Evolutionary conservation across 108 stramenopile species (phyloP), one percentile per base, ranked within the genome.

Genomic region (Discostella pseudostelligera): DNA sequence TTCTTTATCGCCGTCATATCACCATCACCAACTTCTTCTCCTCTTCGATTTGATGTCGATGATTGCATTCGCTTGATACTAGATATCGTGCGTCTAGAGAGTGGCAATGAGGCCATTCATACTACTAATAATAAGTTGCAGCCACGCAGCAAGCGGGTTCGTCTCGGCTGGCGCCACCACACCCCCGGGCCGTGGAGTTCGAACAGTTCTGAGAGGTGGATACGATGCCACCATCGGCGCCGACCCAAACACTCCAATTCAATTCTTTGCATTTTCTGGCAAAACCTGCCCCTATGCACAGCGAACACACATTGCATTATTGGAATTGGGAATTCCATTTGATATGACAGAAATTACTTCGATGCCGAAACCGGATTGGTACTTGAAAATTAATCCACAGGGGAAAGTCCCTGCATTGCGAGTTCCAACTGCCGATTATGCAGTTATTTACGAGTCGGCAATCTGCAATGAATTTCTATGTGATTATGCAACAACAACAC

Each of bases 381-480:
- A 59, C 35, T 40, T 78, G 0, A 71, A 73, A 36, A 81, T 81
- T 32, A 81, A 81, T 54, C 80, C 80, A 28, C 46, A 76, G 39
- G 80, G 80, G 42, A 77, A 78, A 59, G 80, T 81, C 8, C 80
- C 80, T 21, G 80, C 80, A 44, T 57, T 63, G 14, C 45, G 66
- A 81, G 56, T 65, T 19, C 71, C 54, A 50, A 55, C 60, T 32
- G 43, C 51, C 17, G 70, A 76, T 32, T 65, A 69, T 26, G 40
- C 69, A 20, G 68, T 76, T 1, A 60, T 76, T 60, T 76, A 81
- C 39, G 80, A 81, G 56, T 76, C 74, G 22, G 74, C 74, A 2
- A 81, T 81, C 21, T 81, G 80, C 60, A 70, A 81, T 55, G 80
- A 81, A 35, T 81, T 76, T 59, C 56, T 81, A 4, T 81, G 74